Conservation (phyloP, 768 basidiomycete species). For the Cubamyces lactineus region DNA sequence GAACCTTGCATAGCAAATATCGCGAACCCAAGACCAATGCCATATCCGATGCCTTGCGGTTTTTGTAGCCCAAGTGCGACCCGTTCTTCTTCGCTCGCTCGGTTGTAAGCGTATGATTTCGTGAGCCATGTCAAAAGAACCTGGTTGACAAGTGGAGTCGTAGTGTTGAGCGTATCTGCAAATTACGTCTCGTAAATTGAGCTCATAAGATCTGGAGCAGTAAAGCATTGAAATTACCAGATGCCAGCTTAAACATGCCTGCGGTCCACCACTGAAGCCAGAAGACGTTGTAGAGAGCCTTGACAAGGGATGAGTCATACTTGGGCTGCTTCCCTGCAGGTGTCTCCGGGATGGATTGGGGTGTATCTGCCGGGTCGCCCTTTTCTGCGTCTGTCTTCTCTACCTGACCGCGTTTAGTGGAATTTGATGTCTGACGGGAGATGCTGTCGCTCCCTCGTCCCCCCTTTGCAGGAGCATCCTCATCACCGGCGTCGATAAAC, state of each 20-base stretch:
- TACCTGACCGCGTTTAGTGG: not conserved
- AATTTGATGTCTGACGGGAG: slow-evolving; percentile 10
- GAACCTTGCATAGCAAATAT: slow-evolving; percentile 65
- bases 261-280: slow-evolving; percentile 49
- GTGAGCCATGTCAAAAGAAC: slow-evolving; percentile 62
- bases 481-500: not conserved
- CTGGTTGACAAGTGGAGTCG: slow-evolving; percentile 60
- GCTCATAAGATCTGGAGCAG: not conserved
- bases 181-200: not conserved
- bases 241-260: slow-evolving; percentile 50
- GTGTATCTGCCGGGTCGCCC: not conserved
- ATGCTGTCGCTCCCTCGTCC: not conserved
- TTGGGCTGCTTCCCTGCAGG: slow-evolving; percentile 24
- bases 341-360: not conserved
- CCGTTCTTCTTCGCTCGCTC: slow-evolving; percentile 41
- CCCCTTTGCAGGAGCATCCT: too few relatives aligned
- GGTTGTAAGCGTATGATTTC: slow-evolving; percentile 48
- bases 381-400: slow-evolving; percentile 1
- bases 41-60: slow-evolving; percentile 59
- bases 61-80: slow-evolving; percentile 37
- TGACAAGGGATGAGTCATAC: slow-evolving; percentile 54
- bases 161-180: slow-evolving; percentile 52
- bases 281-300: slow-evolving; percentile 52
- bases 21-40: slow-evolving; percentile 61
- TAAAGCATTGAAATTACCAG: slow-evolving; percentile 31